Conservation (phyloP, 768 basidiomycete genomes). For the Baorangia bicolor region DNA sequence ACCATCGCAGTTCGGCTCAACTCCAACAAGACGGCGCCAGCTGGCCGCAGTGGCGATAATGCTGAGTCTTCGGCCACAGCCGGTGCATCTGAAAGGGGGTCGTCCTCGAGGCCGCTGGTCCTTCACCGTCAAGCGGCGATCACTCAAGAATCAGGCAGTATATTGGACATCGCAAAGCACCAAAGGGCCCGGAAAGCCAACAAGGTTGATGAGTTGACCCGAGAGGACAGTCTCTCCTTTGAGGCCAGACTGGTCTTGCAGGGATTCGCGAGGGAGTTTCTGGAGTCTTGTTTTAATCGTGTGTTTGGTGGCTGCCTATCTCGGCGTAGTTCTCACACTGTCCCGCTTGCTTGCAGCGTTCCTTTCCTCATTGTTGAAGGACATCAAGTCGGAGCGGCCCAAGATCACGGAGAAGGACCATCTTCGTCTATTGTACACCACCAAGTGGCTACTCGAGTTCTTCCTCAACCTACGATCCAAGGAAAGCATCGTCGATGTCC, state of each 20-base stretch:
- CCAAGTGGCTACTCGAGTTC: slow-evolving; percentile 92
- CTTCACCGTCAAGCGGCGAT: slow-evolving; percentile 87
- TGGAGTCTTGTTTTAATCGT: slow-evolving; percentile 90
- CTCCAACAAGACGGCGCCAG: slow-evolving; percentile 44
- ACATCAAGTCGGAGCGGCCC: slow-evolving; percentile 88
- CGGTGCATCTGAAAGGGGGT: slow-evolving; percentile 19
- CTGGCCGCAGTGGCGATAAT: slow-evolving; percentile 19
- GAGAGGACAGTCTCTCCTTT: slow-evolving; percentile 64
- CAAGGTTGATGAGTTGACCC: slow-evolving; percentile 63
- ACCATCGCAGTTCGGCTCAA: slow-evolving; percentile 82
- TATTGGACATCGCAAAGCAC: slow-evolving; percentile 72
- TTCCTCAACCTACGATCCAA: slow-evolving; percentile 57
- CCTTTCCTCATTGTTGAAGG: slow-evolving; percentile 79
- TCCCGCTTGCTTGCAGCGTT: slow-evolving; percentile 58
- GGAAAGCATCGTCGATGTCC: slow-evolving; percentile 31
- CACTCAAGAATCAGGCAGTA: slow-evolving; percentile 58
- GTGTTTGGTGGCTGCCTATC: slow-evolving; percentile 33
- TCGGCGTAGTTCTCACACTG: slow-evolving; percentile 17
- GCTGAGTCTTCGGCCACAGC: slow-evolving; percentile 22
- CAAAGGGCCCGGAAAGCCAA: slow-evolving; percentile 57
- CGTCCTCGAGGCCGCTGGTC: slow-evolving; percentile 57
- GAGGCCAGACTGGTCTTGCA: slow-evolving; percentile 68
- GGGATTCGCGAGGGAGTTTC: slow-evolving; percentile 66
- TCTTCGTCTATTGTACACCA: slow-evolving; percentile 80
- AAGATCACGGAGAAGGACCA: slow-evolving; percentile 96